These are phyloP conservation scores for Lentithecium fluviatile DNA, from an alignment of 495 filamentous ascomycete genomes.

Conservation along the genomic window DNA sequence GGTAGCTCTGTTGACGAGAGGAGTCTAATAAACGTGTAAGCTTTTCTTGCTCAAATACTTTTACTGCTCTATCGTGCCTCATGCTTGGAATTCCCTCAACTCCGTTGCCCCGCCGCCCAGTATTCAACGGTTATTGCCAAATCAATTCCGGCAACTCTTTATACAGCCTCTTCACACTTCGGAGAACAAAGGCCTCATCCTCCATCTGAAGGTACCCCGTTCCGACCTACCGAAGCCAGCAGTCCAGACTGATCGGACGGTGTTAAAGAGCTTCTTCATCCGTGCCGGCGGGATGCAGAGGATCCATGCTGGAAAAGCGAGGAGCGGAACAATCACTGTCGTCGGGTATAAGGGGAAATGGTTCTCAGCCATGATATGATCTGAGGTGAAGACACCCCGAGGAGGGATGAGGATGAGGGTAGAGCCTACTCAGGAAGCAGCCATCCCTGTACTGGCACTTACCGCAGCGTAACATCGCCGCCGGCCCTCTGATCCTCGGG, in stretches of 20 bases:
- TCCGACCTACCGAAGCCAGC: neutral
- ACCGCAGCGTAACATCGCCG: slow-evolving; percentile 61
- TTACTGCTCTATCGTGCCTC: neutral
- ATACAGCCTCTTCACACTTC: too few species aligned
- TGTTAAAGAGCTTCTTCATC: neutral
- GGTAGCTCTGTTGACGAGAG: neutral
- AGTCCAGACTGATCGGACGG: neutral
- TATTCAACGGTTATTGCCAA: too few species aligned
- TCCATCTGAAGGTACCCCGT: neutral
- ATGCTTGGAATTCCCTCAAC: neutral
- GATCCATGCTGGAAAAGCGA: neutral
- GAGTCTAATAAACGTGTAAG: neutral
- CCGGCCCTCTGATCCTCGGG: slow-evolving; percentile 62
- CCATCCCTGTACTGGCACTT: slow-evolving; percentile 57
- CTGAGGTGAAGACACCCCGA: too few species aligned
- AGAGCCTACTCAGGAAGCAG: slow-evolving; percentile 48
- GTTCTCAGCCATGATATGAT: slow-evolving; percentile 14
- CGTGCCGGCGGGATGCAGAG: neutral
- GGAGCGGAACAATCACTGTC: neutral
- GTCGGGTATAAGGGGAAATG: slow-evolving; percentile 2
- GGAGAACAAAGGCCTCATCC: neutral
- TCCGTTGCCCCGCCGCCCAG: too few species aligned
- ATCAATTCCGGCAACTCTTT: too few species aligned
- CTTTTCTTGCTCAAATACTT: neutral
- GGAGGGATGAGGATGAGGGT: too few species aligned